Conservation (phyloP, 1,284 basidiomycete species). For the Paramarasmius palmivorus region DNA sequence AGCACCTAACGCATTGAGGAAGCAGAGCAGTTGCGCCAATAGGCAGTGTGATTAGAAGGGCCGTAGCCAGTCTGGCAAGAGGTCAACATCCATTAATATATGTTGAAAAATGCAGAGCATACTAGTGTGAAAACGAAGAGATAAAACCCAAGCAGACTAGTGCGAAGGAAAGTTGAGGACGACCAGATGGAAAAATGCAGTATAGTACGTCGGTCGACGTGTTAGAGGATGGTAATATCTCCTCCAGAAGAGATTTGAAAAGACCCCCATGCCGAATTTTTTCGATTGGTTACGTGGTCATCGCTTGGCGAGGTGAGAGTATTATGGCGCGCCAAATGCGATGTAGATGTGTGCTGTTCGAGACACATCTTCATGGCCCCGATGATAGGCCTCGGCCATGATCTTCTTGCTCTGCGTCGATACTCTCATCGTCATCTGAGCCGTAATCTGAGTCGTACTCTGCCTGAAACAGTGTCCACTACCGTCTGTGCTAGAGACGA, state of each 20-base stretch:
- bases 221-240: slow-evolving; percentile 65
- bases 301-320: slow-evolving; percentile 5
- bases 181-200: slow-evolving; percentile 63
- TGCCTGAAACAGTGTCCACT: slow-evolving; percentile 56
- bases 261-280: slow-evolving; percentile 25
- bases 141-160: slow-evolving; percentile 70
- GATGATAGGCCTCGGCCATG: slow-evolving; percentile 2
- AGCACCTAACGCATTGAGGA: slow-evolving; percentile 72
- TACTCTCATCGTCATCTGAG: slow-evolving; percentile 18
- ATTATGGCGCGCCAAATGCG: slow-evolving; percentile 4
- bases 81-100: slow-evolving; percentile 5
- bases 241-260: slow-evolving; percentile 38
- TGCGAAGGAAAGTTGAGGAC: slow-evolving; percentile 74
- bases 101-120: slow-evolving; percentile 33
- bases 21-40: slow-evolving; percentile 76
- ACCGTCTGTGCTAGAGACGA: slow-evolving; percentile 69
- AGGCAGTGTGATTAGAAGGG: slow-evolving; percentile 73
- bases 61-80: slow-evolving; percentile 68
- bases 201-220: slow-evolving; percentile 56
- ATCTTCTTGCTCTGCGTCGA: slow-evolving; percentile 16
- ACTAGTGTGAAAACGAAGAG: slow-evolving; percentile 79
- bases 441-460: slow-evolving; percentile 31
- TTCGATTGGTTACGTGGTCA: slow-evolving; percentile 8
- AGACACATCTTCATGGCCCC: not conserved
- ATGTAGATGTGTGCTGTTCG: not conserved